Conservation (phyloP, 2,329 filamentous ascomycete genomes). For the Trichoderma guizhouense region DNA sequence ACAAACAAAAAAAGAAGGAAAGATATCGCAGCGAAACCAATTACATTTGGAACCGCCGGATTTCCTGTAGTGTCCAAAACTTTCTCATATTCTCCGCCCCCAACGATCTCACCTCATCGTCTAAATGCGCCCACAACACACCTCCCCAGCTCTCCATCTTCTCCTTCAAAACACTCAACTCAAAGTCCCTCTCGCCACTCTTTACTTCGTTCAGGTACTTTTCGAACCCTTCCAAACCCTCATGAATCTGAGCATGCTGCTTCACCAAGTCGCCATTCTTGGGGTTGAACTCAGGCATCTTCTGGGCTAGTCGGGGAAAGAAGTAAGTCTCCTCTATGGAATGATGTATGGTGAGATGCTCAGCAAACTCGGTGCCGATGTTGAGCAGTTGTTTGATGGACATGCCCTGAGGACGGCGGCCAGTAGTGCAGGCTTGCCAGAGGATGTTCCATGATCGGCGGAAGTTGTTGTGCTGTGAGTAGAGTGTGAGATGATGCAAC, state of each 20-base stretch:
- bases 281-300: conserved; percentile 72
- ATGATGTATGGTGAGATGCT: conserved; percentile 73
- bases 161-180: conserved; percentile 57
- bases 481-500: not conserved
- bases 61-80: conserved; percentile 76
- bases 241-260: conserved; percentile 78
- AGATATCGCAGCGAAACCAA: too few relatives aligned
- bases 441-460: conserved; percentile 69
- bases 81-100: conserved; percentile 83
- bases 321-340: conserved; percentile 77
- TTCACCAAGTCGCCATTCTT: conserved; percentile 58
- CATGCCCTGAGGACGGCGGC: conserved; percentile 60
- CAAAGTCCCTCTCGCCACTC: conserved; percentile 58
- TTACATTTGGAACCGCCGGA: conserved; percentile 40
- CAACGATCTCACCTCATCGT: conserved; percentile 76
- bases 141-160: conserved; percentile 75
- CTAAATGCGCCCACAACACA: conserved; percentile 78
- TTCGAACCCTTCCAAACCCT: conserved; percentile 65
- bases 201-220: conserved; percentile 62
- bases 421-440: conserved; percentile 59
- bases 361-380: conserved; percentile 65
- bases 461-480: conserved; percentile 70
- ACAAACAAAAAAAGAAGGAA: not conserved
- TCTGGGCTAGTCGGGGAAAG: conserved; percentile 72
- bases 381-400: conserved; percentile 66